These are phyloP conservation scores for Fomes fomentarius DNA, from an alignment of 1,284 basidiomycete species.

Conservation along the genomic window DNA sequence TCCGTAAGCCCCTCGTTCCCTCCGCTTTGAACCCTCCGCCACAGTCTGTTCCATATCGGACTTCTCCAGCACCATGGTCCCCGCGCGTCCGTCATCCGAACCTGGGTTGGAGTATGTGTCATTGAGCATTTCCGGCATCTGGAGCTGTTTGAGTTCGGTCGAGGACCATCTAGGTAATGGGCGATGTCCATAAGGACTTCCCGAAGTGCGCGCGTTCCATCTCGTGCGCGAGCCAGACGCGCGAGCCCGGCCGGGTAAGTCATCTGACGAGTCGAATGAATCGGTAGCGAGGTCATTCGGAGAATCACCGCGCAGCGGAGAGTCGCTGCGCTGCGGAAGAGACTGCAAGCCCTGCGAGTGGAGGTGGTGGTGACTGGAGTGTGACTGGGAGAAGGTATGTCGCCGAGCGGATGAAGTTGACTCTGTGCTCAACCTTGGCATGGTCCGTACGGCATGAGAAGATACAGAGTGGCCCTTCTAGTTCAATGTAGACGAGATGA, in stretches of 20 bases:
- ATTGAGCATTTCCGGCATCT: constrained; percentile 8
- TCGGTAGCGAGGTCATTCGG: neutral
- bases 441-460: constrained; percentile 10
- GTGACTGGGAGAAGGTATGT: constrained; percentile 19
- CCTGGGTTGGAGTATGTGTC: constrained; percentile 12
- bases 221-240: constrained; percentile 14
- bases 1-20: constrained; percentile 3
- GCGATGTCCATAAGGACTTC: constrained; percentile 20
- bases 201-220: constrained; percentile 18
- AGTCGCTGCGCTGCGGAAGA: neutral
- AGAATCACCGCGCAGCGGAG: neutral
- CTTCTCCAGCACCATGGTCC: constrained; percentile 1
- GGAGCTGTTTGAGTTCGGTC: constrained; percentile 9
- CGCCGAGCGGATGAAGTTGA: constrained; percentile 18
- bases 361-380: constrained; percentile 15
- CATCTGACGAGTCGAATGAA: constrained; percentile 6
- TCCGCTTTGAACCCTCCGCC: neutral
- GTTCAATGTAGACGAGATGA: neutral
- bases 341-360: constrained; percentile 15
- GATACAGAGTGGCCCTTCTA: neutral
- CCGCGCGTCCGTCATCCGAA: constrained; percentile 13
- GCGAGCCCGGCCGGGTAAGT: constrained; percentile 8
- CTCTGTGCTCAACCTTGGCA: constrained; percentile 22
- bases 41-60: neutral
- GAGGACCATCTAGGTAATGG: constrained; percentile 16